A percentile compares a stretch with the other conserved stretches of the same genome.
Evolutionary conservation across 805 yeast species (phyloP).

Genomic region (Suhomyces sp.): DNA sequence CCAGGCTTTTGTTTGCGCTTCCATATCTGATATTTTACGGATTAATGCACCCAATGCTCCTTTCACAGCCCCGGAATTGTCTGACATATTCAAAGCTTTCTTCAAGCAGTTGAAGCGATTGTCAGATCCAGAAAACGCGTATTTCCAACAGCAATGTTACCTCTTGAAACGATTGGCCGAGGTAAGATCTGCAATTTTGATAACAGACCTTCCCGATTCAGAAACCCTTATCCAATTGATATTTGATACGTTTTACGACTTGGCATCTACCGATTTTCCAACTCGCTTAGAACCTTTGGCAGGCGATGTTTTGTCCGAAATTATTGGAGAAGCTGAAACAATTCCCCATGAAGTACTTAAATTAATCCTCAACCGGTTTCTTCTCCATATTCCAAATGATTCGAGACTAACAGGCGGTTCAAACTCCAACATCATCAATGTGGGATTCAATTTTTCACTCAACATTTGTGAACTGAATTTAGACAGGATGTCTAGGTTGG

Average conservation of each 20-base stretch:
- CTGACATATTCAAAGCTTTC: slow-evolving; percentile 65
- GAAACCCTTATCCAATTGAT: slow-evolving; percentile 51
- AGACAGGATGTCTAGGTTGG: slow-evolving; percentile 71
- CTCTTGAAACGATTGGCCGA: slow-evolving; percentile 69
- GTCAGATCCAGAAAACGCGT: slow-evolving; percentile 55
- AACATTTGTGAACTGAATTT: slow-evolving; percentile 67
- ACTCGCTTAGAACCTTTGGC: slow-evolving; percentile 58
- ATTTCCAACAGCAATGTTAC: slow-evolving; percentile 61
- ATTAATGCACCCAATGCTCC: slow-evolving; percentile 92
- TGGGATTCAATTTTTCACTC: slow-evolving; percentile 65
- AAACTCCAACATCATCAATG: slow-evolving; percentile 33
- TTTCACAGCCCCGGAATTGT: slow-evolving; percentile 60
- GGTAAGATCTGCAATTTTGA: slow-evolving; percentile 68
- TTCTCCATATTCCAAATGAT: slow-evolving; percentile 23
- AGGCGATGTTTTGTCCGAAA: slow-evolving; percentile 70
- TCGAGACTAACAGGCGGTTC: slow-evolving; percentile 22
- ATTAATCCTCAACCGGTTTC: slow-evolving; percentile 63
- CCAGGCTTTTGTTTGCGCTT: slow-evolving; percentile 67
- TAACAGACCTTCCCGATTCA: slow-evolving; percentile 71
- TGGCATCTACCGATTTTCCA: slow-evolving; percentile 46
- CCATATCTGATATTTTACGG: slow-evolving; percentile 72
- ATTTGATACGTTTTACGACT: slow-evolving; percentile 62
- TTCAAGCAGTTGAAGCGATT: slow-evolving; percentile 60
- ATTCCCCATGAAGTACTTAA: slow-evolving; percentile 62
- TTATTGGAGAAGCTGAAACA: slow-evolving; percentile 66